phyloP scores from a whole-genome alignment of 2,329 filamentous ascomycete genomes.

The Curvularia hawaiiensis region DNA sequence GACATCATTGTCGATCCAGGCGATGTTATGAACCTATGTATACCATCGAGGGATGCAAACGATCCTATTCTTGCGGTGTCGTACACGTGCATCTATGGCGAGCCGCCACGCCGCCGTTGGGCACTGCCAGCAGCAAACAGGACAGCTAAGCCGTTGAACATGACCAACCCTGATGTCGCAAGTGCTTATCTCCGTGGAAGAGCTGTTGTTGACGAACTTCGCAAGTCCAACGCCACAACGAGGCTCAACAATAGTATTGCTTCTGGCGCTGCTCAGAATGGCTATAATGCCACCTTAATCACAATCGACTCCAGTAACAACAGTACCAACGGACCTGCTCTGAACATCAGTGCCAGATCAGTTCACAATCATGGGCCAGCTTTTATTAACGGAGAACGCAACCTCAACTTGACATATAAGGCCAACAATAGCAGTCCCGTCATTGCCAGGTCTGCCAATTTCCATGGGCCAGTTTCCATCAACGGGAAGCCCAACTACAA shows the following conservation, averaged over 20 bases:
- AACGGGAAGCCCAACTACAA: too few species aligned
- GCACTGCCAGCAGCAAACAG: not conserved
- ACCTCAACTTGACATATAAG: not conserved
- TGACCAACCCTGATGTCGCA: too few species aligned
- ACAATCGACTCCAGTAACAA: too few species aligned
- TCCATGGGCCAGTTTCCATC: too few species aligned
- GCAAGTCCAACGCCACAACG: too few species aligned
- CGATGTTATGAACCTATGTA: slow-evolving; percentile 13
- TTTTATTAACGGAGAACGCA: not conserved
- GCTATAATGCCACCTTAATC: too few species aligned
- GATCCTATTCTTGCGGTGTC: not conserved
- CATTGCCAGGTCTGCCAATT: too few species aligned
- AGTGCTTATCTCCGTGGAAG: too few species aligned
- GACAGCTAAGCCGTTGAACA: not conserved
- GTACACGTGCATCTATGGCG: not conserved
- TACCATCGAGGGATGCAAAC: not conserved
- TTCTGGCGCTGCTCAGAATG: too few species aligned
- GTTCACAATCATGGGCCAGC: not conserved
- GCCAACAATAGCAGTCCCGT: not conserved
- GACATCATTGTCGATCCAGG: slow-evolving; percentile 10
- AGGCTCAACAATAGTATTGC: too few species aligned
- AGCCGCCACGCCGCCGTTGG: not conserved
- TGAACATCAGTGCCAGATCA: not conserved
- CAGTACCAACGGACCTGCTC: too few species aligned
- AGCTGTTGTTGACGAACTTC: too few species aligned